Conservation (phyloP, 345 rosid species). For the Salix arbutifolia region DNA sequence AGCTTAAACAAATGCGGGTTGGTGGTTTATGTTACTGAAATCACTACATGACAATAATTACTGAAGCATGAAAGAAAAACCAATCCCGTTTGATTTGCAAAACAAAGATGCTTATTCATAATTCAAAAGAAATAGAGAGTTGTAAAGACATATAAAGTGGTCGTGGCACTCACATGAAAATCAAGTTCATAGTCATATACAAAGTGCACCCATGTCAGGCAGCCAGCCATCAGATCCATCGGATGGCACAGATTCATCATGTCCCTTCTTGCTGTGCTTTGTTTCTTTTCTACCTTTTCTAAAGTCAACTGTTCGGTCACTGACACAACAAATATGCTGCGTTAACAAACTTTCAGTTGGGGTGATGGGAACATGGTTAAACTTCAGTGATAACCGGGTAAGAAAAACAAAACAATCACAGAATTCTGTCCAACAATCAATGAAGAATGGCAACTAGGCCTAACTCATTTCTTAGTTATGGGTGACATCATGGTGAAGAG, state of each 20-base stretch:
- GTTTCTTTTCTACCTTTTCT: slow-evolving; percentile 56
- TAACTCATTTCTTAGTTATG: background rate
- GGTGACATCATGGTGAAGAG: background rate
- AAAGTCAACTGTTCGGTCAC: slow-evolving; percentile 47
- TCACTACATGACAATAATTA: no score
- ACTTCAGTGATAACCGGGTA: background rate
- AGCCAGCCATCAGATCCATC: slow-evolving; percentile 44
- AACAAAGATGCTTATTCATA: no score
- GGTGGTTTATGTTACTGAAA: no score
- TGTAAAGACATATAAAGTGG: background rate
- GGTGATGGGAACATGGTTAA: background rate
- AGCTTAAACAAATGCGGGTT: no score
- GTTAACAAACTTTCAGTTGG: background rate
- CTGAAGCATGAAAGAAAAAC: no score
- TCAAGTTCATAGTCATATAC: slow-evolving; percentile 59
- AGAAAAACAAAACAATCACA: background rate
- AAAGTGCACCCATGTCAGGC: slow-evolving; percentile 81
- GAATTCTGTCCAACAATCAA: background rate
- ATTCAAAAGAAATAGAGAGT: background rate
- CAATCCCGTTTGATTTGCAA: no score
- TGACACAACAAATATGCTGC: slow-evolving; percentile 17
- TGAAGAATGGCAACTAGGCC: background rate
- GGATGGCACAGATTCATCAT: slow-evolving; percentile 28
- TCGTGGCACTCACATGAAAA: slow-evolving; percentile 12
- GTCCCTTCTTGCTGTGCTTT: slow-evolving; percentile 49